phyloP scores from a whole-genome alignment of 2,329 filamentous ascomycete species.

The Coccinonectria pachysandricola region DNA sequence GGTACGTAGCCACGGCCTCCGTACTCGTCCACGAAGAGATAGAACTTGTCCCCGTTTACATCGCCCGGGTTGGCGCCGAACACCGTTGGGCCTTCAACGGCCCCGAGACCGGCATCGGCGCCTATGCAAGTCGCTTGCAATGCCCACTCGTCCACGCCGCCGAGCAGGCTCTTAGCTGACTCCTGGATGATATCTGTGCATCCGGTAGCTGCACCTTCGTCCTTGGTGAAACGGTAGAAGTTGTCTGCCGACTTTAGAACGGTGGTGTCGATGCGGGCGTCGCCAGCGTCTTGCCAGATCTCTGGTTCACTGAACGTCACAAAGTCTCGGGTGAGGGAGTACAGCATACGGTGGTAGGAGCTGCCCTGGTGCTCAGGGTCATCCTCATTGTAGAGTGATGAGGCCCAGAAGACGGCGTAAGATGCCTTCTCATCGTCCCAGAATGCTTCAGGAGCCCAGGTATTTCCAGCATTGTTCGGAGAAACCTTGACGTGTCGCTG shows the following conservation, averaged over 20 bases:
- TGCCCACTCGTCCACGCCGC: constrained; percentile 32
- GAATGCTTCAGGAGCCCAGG: constrained; percentile 43
- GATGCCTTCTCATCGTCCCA: constrained; percentile 32
- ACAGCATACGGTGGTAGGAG: constrained; percentile 43
- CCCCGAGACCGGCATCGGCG: constrained; percentile 34
- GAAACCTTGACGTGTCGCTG: constrained; percentile 41
- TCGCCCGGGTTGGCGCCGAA: constrained; percentile 41
- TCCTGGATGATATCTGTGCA: constrained; percentile 46
- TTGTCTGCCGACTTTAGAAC: constrained; percentile 31
- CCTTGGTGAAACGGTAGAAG: constrained; percentile 46
- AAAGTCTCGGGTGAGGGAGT: constrained; percentile 39
- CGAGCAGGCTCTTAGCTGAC: constrained; percentile 31
- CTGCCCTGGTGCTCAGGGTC: constrained; percentile 30
- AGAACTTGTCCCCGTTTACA: constrained; percentile 41
- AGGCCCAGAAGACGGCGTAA: constrained; percentile 38
- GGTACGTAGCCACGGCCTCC: constrained; percentile 41
- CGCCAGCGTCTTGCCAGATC: constrained; percentile 41
- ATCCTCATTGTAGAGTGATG: constrained; percentile 29
- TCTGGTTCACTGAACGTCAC: constrained; percentile 36
- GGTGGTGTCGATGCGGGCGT: constrained; percentile 42
- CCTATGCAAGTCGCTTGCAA: constrained; percentile 39
- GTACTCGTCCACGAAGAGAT: constrained; percentile 47
- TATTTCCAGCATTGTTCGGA: constrained; percentile 39
- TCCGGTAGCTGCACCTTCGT: constrained; percentile 40
- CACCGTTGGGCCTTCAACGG: constrained; percentile 40